A percentile compares a stretch with the other conserved stretches of the same genome.
These are phyloP conservation scores for Rutstroemia sp. DNA, from an alignment of 2,329 filamentous ascomycete genomes.

Conservation along the genomic window DNA sequence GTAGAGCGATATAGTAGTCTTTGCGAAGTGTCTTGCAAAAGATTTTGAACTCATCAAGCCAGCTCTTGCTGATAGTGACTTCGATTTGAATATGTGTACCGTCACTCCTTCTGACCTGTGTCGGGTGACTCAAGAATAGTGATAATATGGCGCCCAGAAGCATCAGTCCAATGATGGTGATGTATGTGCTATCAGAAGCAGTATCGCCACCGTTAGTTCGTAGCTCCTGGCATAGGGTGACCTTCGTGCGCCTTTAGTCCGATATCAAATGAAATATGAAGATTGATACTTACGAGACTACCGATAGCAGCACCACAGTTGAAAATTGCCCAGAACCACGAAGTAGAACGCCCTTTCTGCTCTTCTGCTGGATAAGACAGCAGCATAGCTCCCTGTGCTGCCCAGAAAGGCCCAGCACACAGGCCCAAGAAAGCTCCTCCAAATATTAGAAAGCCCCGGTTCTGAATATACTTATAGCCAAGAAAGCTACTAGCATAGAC, in stretches of 20 bases:
- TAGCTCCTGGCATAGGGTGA: conserved; percentile 66
- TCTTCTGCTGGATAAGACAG: conserved; percentile 77
- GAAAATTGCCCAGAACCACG: conserved; percentile 11
- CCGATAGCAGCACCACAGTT: conserved; percentile 13
- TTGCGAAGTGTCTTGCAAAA: conserved; percentile 61
- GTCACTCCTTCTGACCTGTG: conserved; percentile 64
- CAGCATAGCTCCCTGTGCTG: conserved; percentile 76
- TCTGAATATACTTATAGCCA: conserved; percentile 54
- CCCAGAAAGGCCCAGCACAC: conserved; percentile 71
- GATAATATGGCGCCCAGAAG: conserved; percentile 51
- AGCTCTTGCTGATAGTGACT: conserved; percentile 79
- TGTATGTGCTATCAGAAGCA: conserved; percentile 10
- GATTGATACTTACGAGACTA: conserved; percentile 4
- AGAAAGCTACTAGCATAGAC: conserved; percentile 65
- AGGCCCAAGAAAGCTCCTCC: conserved; percentile 66
- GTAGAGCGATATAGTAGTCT: conserved; percentile 63
- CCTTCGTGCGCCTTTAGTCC: conserved; percentile 23
- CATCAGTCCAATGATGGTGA: conserved; percentile 11
- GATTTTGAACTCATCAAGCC: conserved; percentile 67
- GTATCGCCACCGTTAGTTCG: conserved; percentile 37
- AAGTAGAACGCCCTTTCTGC: conserved; percentile 75
- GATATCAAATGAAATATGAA: neutral
- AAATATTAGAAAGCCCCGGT: conserved; percentile 59
- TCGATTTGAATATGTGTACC: conserved; percentile 61
- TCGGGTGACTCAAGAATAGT: conserved; percentile 60